Base-by-base conservation (phyloP, 108 stramenopile genomes). In the Cyclostephanos tholiformis region DNA sequence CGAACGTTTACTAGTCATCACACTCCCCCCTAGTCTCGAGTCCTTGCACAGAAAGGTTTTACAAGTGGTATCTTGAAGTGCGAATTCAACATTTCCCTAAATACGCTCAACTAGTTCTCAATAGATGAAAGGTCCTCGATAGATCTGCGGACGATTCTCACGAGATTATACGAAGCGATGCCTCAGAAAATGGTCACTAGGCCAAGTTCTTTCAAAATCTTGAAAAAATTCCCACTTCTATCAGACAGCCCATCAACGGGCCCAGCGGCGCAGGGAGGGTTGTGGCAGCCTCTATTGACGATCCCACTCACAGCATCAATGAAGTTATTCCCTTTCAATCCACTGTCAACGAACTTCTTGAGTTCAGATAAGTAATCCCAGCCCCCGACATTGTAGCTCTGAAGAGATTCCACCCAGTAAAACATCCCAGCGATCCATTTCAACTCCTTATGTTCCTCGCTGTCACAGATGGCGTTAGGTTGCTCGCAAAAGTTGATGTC, bases 141-240 rank as follows among this genome's bases (percentile, higher is more conserved):
- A 32, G 4, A 4, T 32, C 4, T 32, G 32, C 32, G 32, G 32
- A 32, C 4, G 32, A 32, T 32, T 32, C 32, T 32, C 32, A 2
- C 32, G 32, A 32, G 32, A 32, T 4, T 4, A 32, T 32, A 4
- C 32, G 32, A 32, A 32, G 32, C 2, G 4, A 32, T 32, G 32
- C 2, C 2, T 32, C 4, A 32, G 41, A 41, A 41, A 7, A 41
- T 73, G 97, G 98, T 12, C 97, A 93, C 11, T 96, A 60, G 59
- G 32, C n/a, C 59, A 35, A 67, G 53, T 20, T 51, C 66, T 26
- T 51, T 51, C 53, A 67, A 39, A 22, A 67, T 49, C 17, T 52
- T 52, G 30, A 6, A n/a, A 49, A 67, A 67, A 10, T 67, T 67
- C 6, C 49, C 35, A 0, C 17, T 5, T 23, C 66, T 35, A 19